Percentiles rank a stretch among this genome's conserved stretches.
These are phyloP conservation scores for Knufia fluminis DNA, from an alignment of 2,329 filamentous ascomycete species.

Conservation along the genomic window DNA sequence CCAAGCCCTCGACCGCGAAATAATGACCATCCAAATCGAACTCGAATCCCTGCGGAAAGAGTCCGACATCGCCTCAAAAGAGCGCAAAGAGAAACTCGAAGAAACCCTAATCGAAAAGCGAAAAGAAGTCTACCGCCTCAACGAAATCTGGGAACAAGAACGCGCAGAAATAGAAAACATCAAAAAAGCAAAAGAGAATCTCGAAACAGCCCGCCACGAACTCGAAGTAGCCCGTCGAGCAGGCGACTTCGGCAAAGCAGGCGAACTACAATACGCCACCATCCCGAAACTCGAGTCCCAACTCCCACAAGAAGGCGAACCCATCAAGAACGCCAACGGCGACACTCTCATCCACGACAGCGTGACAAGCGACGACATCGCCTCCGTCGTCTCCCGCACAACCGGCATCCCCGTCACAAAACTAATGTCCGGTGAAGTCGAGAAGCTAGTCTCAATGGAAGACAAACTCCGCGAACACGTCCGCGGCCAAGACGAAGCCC, in stretches of 20 bases:
- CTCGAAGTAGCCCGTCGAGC: conserved; percentile 79
- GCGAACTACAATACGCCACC: conserved; percentile 76
- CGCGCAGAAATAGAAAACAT: conserved; percentile 74
- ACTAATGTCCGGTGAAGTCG: conserved; percentile 83
- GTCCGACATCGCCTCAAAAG: conserved; percentile 78
- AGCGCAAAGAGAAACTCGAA: conserved; percentile 79
- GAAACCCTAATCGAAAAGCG: conserved; percentile 65
- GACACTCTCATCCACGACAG: conserved; percentile 77
- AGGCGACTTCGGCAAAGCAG: conserved; percentile 83
- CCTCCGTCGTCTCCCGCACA: conserved; percentile 76
- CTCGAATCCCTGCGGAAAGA: conserved; percentile 90
- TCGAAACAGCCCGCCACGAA: conserved; percentile 76
- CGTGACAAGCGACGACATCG: conserved; percentile 93
- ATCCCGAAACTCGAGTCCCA: conserved; percentile 75
- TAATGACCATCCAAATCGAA: conserved; percentile 96
- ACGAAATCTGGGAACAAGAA: conserved; percentile 82
- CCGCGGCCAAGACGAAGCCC: conserved; percentile 86
- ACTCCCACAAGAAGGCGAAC: conserved; percentile 61
- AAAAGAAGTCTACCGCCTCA: conserved; percentile 65
- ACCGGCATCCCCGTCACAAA: conserved; percentile 92
- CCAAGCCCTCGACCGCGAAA: conserved; percentile 81
- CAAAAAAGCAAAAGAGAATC: conserved; percentile 77
- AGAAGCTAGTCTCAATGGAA: conserved; percentile 94
- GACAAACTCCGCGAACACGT: conserved; percentile 74
- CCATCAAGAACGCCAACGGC: conserved; percentile 29